A percentile compares a stretch with the other conserved stretches of the same genome.
Evolutionary conservation across 495 filamentous ascomycete genomes (phyloP).

Genomic region (Pseudomonodictys pantanalensis): DNA sequence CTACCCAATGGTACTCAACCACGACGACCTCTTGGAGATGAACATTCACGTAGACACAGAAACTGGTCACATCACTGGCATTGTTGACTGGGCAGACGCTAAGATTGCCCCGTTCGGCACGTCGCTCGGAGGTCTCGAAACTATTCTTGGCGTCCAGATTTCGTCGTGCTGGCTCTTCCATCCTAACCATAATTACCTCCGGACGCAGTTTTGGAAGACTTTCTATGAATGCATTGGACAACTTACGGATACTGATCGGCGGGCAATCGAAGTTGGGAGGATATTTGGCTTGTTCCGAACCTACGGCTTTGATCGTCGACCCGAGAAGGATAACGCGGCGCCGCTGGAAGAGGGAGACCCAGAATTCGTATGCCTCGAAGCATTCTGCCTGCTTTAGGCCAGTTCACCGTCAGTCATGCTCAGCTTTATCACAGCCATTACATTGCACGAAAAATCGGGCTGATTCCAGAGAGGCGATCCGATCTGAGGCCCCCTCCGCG

Average conservation of each 20-base stretch:
- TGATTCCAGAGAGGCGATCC: background rate
- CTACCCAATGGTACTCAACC: background rate
- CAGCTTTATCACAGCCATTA: background rate
- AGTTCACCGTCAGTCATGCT: background rate
- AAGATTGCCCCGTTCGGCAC: background rate
- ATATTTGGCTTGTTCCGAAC: constrained; percentile 2
- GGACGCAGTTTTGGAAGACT: constrained; percentile 1
- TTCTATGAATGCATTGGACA: background rate
- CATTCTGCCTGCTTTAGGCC: background rate
- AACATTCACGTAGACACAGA: background rate
- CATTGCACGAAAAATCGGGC: background rate
- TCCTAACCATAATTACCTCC: background rate
- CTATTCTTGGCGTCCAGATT: constrained; percentile 2
- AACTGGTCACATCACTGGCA: background rate
- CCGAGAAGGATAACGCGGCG: background rate
- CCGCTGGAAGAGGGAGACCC: background rate
- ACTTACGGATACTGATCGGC: background rate
- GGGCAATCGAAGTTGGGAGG: background rate
- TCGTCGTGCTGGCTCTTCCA: background rate
- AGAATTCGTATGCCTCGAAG: background rate
- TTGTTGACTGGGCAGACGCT: background rate
- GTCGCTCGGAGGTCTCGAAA: constrained; percentile 1
- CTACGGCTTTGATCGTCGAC: background rate
- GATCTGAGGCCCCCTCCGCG: background rate
- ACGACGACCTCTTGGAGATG: background rate